Base-by-base conservation (phyloP, 345 rosid genomes). In the Citrus inodora region DNA sequence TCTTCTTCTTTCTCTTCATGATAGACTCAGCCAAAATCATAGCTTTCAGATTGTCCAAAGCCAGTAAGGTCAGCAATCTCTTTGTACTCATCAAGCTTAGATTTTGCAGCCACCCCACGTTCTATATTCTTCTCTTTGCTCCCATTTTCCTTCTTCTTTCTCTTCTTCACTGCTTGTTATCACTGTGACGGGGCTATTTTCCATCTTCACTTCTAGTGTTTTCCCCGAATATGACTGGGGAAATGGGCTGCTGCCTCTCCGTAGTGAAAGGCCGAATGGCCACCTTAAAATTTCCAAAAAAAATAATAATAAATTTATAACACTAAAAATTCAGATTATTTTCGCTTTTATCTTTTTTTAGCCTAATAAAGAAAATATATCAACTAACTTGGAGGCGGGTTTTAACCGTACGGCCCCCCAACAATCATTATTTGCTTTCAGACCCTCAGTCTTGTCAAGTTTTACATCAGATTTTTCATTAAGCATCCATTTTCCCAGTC, bases 1-100 rank as follows among this genome's bases (percentile, higher is more conserved):
- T 80, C 59, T 72, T 74, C 16, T 42, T 61, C 71, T 48, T 80
- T 22, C 55, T 73, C 63, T 58, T 72, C 19, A 70, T 10, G 24
- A 25, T 53, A 69, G 76, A 78, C 65, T 80, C 81, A 7, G 53
- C 71, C 68, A 70, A 79, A 6, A 40, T 21, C 51, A 66, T 53
- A 14, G 67, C 76, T 82, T 60, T 80, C 17, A 72, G 53, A 28
- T 83, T 55, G 0, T 78, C 75, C 75, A 38, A 7, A 73, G 35
- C 76, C 76, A 58, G 33, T 61, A 38, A 74, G 67, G 27, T 74
- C 76, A 74, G 76, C 11, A 38, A 74, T 60, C 68, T 38, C 32
- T 17, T 35, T 74, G 37, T 27, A 61, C 75, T 65, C 85, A 5
- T 77, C 81, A 69, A 55, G 70, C 65, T 74, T 71, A 58, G 78